Conservation (phyloP, 495 filamentous ascomycete species). For the Penicillium ochrochloron region DNA sequence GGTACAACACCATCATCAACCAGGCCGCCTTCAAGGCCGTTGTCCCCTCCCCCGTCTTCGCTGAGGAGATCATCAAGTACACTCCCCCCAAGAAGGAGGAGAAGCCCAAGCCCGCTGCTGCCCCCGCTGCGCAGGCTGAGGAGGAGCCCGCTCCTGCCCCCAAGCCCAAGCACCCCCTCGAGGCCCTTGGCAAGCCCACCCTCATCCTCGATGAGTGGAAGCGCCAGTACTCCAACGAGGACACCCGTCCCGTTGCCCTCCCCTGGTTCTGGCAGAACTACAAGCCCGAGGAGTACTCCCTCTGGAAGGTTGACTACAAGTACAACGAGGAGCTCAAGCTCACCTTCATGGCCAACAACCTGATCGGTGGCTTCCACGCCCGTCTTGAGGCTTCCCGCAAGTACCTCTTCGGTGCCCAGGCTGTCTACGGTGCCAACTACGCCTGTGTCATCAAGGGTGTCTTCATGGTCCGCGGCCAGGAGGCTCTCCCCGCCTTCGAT, state of each 20-base stretch:
- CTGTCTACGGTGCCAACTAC: constrained; percentile 86
- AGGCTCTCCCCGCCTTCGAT: constrained; percentile 84
- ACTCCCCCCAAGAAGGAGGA: constrained; percentile 87
- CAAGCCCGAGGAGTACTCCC: constrained; percentile 90
- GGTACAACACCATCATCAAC: constrained; percentile 93
- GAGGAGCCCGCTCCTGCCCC: constrained; percentile 71
- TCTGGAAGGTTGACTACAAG: constrained; percentile 94
- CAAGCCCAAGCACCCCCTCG: constrained; percentile 96
- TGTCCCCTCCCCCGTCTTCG: constrained; percentile 70
- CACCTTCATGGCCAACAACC: constrained; percentile 97
- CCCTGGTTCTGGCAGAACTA: constrained; percentile 99
- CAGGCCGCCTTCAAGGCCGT: constrained; percentile 87
- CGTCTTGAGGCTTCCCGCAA: constrained; percentile 98
- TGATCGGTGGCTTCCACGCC: constrained; percentile 94
- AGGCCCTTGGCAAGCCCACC: constrained; percentile 78
- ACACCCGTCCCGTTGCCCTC: constrained; percentile 78
- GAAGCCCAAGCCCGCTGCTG: constrained; percentile 64
- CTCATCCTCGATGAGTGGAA: constrained; percentile 95
- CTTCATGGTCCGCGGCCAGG: constrained; percentile 92
- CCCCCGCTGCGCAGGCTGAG: constrained; percentile 59
- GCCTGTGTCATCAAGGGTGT: constrained; percentile 88
- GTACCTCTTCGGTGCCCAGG: constrained; percentile 93
- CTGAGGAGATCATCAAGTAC: constrained; percentile 87
- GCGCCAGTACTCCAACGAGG: constrained; percentile 97
- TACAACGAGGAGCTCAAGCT: constrained; percentile 97